Percentiles rank a stretch among this genome's conserved stretches.
phyloP scores from a whole-genome alignment of 2,329 filamentous ascomycete species.

The Alternaria ventricosa region DNA sequence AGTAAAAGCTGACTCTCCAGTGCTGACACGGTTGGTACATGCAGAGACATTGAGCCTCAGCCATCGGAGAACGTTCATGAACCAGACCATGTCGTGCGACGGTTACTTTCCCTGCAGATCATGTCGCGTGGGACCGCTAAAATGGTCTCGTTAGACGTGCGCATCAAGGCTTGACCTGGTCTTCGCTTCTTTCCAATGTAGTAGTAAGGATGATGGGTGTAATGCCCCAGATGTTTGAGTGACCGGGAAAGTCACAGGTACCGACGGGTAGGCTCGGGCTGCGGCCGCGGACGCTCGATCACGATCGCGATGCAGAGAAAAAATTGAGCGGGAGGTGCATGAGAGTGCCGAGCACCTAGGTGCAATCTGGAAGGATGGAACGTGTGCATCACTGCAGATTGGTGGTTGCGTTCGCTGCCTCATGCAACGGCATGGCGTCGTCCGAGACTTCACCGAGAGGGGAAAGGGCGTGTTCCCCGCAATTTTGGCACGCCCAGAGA shows the following conservation, averaged over 20 bases:
- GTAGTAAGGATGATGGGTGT: background rate
- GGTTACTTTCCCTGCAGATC: conserved; percentile 7
- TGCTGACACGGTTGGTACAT: conserved; percentile 1
- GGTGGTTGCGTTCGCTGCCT: background rate
- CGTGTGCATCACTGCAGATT: conserved; percentile 1
- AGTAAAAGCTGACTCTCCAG: background rate
- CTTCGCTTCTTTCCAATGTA: background rate
- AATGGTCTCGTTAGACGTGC: background rate
- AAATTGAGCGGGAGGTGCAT: conserved; percentile 8
- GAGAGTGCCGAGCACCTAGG: conserved; percentile 7
- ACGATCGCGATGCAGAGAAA: conserved; percentile 2
- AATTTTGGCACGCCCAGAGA: conserved; percentile 9
- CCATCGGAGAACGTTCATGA: background rate
- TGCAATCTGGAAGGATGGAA: conserved; percentile 17
- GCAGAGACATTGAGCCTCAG: conserved; percentile 2
- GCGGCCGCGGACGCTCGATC: conserved; percentile 3
- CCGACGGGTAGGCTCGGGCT: background rate
- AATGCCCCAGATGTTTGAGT: background rate
- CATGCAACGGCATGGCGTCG: conserved; percentile 14
- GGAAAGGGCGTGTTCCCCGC: conserved; percentile 21
- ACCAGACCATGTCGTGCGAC: conserved; percentile 2
- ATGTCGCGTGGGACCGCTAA: background rate
- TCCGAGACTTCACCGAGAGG: conserved; percentile 28
- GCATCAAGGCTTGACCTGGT: background rate
- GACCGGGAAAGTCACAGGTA: background rate